Percentiles rank a stretch among this genome's conserved stretches.
Conservation (phyloP, 1,139 yeast genomes). For the Magnusiomyces ingens region DNA sequence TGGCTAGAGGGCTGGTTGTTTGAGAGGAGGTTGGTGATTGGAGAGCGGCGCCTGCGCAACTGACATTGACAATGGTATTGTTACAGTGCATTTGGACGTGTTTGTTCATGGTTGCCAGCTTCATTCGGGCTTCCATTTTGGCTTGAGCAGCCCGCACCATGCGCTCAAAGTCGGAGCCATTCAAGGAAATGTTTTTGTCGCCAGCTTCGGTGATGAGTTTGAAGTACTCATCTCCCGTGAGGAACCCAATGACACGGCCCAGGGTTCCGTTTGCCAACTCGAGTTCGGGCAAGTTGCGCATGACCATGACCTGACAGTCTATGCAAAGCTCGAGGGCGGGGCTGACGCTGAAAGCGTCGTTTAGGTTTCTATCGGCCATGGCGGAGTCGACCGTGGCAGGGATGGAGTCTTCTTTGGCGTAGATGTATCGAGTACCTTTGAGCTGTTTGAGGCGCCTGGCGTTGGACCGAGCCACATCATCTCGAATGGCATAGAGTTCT, state of each 20-base stretch:
- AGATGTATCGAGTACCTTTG: constrained; percentile 10
- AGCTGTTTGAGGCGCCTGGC: constrained; percentile 43
- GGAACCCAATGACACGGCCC: constrained; percentile 45
- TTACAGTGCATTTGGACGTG: not conserved
- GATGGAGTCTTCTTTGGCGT: constrained; percentile 1
- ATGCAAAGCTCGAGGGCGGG: constrained; percentile 15
- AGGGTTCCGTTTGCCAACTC: constrained; percentile 51
- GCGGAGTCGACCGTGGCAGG: not conserved
- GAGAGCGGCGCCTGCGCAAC: not conserved
- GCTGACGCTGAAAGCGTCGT: not conserved
- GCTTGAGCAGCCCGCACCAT: not conserved
- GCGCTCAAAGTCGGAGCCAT: not conserved
- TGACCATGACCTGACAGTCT: constrained; percentile 57
- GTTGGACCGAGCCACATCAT: constrained; percentile 70
- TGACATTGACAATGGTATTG: not conserved
- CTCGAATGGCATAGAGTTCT: constrained; percentile 66
- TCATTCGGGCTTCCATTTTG: constrained; percentile 2
- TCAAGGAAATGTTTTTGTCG: not conserved
- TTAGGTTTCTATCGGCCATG: not conserved
- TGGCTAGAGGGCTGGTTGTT: not conserved
- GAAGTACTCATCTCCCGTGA: constrained; percentile 22
- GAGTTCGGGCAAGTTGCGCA: constrained; percentile 39
- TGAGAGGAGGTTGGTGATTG: not conserved
- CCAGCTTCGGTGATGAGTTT: not conserved
- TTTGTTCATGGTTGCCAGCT: constrained; percentile 8